Conservation (phyloP, 768 basidiomycete species). For the Cantharellus anzutake region DNA sequence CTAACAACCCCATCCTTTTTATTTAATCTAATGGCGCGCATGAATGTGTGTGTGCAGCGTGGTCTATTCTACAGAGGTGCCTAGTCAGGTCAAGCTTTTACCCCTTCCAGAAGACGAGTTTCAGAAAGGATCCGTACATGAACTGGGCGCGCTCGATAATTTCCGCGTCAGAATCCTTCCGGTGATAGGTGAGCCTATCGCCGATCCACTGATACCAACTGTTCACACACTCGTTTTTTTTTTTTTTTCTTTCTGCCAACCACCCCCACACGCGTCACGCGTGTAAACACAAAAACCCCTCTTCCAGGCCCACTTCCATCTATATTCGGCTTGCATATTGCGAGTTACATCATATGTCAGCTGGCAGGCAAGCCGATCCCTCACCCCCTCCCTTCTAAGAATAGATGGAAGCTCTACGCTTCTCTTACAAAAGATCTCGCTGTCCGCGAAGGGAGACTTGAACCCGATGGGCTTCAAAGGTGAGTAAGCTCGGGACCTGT, state of each 20-base stretch:
- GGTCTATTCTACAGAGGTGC: conserved; percentile 91
- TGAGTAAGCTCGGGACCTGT: conserved; percentile 14
- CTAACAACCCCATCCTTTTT: no score
- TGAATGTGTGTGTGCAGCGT: no score
- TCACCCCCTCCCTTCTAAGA: conserved; percentile 74
- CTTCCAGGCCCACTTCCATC: conserved; percentile 55
- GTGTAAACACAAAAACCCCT: not conserved
- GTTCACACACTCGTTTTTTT: not conserved
- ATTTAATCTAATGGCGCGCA: no score
- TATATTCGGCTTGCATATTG: conserved; percentile 79
- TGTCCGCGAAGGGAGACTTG: conserved; percentile 50
- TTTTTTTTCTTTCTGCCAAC: not conserved
- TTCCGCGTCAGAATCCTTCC: conserved; percentile 88
- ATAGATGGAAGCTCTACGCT: conserved; percentile 68
- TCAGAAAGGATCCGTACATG: conserved; percentile 70
- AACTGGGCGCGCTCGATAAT: conserved; percentile 78
- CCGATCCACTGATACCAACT: not conserved
- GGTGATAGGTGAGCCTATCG: conserved; percentile 44
- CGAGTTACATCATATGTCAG: conserved; percentile 74
- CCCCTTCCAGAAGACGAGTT: conserved; percentile 89
- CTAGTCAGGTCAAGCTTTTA: conserved; percentile 68
- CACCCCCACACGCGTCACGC: not conserved
- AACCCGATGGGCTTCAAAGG: conserved; percentile 36
- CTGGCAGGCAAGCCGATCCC: conserved; percentile 66
- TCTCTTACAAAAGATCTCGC: conserved; percentile 63